Evolutionary conservation across 139 green algal genomes (phyloP).

Genomic region (Gonium pectorale): DNA sequence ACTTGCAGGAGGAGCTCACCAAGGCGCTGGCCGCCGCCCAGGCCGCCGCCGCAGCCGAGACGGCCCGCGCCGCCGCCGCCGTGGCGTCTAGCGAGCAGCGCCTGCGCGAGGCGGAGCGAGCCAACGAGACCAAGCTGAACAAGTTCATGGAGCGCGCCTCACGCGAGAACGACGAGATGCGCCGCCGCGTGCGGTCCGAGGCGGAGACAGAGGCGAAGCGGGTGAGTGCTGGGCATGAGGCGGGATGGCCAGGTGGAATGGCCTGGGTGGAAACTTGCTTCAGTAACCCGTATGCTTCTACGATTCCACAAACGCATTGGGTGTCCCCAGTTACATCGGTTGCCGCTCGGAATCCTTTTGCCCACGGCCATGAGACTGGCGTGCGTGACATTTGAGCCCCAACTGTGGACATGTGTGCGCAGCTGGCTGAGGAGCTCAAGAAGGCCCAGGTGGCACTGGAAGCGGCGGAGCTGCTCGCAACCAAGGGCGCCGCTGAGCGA

Average conservation of each 20-base stretch:
- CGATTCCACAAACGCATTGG: too few species aligned
- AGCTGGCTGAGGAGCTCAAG: slow-evolving; percentile 39
- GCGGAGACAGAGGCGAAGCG: slow-evolving; percentile 33
- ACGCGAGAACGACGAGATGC: slow-evolving; percentile 39
- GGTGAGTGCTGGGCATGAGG: background rate
- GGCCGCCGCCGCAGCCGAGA: background rate
- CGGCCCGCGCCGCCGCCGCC: background rate
- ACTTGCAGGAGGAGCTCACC: slow-evolving; percentile 3
- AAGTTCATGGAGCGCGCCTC: slow-evolving; percentile 27
- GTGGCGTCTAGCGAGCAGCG: background rate
- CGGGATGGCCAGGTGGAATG: too few species aligned
- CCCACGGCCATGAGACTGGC: too few species aligned
- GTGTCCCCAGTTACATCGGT: too few species aligned
- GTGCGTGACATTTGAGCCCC: too few species aligned
- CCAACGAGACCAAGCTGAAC: background rate
- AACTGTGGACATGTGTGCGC: background rate
- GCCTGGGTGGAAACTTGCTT: too few species aligned
- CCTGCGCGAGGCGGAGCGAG: slow-evolving; percentile 11
- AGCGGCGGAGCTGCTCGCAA: background rate
- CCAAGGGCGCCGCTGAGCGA: background rate
- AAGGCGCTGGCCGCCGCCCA: background rate
- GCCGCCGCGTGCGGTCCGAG: background rate
- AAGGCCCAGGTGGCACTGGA: background rate
- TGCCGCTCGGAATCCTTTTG: too few species aligned
- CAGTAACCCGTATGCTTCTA: too few species aligned